Evolutionary conservation across 257 asterid species (phyloP).

Genomic region (Prunella vulgaris): DNA sequence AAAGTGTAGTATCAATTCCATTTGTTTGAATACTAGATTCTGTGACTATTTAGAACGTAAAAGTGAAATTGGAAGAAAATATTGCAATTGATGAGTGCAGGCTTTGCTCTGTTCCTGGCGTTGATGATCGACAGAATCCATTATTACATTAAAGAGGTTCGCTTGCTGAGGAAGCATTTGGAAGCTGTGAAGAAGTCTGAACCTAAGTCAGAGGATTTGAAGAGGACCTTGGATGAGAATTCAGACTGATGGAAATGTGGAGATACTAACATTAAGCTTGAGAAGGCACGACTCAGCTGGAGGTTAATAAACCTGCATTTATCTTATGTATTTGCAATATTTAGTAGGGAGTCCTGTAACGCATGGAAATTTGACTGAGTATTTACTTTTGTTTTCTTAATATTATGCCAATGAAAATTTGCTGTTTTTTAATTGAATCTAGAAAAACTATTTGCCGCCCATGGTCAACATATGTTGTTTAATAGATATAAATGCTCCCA

Average conservation of each 20-base stretch:
- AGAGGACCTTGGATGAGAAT: slow-evolving; percentile 34
- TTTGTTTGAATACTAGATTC: background rate
- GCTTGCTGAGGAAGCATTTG: slow-evolving; percentile 65
- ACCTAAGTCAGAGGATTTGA: slow-evolving; percentile 38
- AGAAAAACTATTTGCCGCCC: background rate
- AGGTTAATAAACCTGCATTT: slow-evolving; percentile 27
- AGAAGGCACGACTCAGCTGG: background rate
- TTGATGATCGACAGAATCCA: slow-evolving; percentile 82
- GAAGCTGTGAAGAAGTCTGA: slow-evolving; percentile 65
- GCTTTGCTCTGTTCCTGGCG: slow-evolving; percentile 55
- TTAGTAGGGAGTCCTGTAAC: slow-evolving; percentile 15
- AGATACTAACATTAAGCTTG: slow-evolving; percentile 11
- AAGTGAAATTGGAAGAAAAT: slow-evolving; percentile 13
- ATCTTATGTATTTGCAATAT: slow-evolving; percentile 9
- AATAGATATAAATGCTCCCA: background rate
- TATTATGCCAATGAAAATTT: slow-evolving; percentile 5
- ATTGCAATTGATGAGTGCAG: slow-evolving; percentile 32
- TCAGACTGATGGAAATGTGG: slow-evolving; percentile 2
- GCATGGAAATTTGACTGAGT: slow-evolving; percentile 10
- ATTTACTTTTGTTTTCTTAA: background rate
- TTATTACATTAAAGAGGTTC: slow-evolving; percentile 88
- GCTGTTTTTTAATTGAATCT: slow-evolving; percentile 12
- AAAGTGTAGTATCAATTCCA: background rate
- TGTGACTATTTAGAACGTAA: background rate
- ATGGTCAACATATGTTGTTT: background rate